Evolutionary conservation across 1,284 basidiomycete genomes (phyloP).

Genomic region (Pulveroboletus sp.): DNA sequence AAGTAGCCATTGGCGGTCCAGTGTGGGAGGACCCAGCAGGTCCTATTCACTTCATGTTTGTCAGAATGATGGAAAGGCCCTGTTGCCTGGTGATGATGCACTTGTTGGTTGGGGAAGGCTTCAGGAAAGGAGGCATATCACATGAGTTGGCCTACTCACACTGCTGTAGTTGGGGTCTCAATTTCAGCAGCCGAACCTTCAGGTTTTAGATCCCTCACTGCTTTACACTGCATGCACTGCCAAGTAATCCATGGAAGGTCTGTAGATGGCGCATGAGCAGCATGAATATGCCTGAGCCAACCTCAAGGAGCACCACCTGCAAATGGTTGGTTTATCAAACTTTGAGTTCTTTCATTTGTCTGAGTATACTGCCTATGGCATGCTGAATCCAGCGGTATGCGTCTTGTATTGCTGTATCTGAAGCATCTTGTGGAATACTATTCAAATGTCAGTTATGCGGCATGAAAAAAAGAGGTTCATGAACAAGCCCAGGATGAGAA

Average conservation of each 20-base stretch:
- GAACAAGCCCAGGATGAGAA: background rate
- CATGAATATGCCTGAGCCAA: background rate
- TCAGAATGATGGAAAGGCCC: background rate
- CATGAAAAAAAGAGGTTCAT: too few species aligned
- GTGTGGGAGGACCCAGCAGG: background rate
- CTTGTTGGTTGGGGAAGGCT: too few species aligned
- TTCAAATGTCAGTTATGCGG: too few species aligned
- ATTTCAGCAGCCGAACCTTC: too few species aligned
- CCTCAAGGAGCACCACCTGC: background rate
- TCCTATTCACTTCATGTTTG: background rate
- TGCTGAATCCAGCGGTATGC: too few species aligned
- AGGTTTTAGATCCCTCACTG: too few species aligned
- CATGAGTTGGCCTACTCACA: too few species aligned
- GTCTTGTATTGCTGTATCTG: slow-evolving; percentile 54
- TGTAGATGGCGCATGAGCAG: too few species aligned
- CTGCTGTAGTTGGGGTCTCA: too few species aligned
- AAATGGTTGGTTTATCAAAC: too few species aligned
- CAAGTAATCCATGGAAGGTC: background rate
- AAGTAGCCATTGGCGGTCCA: background rate
- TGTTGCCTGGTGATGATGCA: background rate
- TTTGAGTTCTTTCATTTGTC: too few species aligned
- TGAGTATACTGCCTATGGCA: background rate
- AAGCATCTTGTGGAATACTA: slow-evolving; percentile 69
- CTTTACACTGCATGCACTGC: background rate
- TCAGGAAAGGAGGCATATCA: too few species aligned